Evolutionary conservation across 116 monocot genomes (phyloP).

Genomic region (Iris pallida): DNA sequence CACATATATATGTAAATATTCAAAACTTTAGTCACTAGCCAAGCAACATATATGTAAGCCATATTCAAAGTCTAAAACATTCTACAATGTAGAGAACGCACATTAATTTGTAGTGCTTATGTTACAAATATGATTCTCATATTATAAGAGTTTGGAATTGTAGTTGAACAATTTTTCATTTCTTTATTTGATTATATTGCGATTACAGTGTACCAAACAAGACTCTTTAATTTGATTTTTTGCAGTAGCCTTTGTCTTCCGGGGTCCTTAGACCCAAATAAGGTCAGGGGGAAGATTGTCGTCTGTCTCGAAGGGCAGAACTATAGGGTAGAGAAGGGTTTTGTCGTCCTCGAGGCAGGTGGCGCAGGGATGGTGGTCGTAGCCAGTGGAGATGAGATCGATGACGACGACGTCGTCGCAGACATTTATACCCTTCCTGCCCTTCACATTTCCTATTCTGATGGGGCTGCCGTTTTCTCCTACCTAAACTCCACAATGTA

Average conservation of each 20-base stretch:
- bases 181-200: no score
- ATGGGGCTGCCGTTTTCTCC: constrained; percentile 16
- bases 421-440: constrained; percentile 46
- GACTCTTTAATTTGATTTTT: no score
- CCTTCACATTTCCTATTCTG: constrained; percentile 29
- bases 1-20: no score
- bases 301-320: constrained; percentile 29
- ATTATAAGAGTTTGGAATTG: no score
- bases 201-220: no score
- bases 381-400: constrained; percentile 6
- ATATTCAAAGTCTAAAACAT: no score
- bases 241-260: constrained; percentile 6
- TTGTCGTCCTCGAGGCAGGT: constrained; percentile 44
- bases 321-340: constrained; percentile 33
- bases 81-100: no score
- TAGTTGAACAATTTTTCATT: no score
- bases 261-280: constrained; percentile 34
- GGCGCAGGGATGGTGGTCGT: constrained; percentile 51
- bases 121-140: no score
- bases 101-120: no score
- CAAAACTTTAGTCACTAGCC: no score
- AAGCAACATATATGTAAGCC: no score
- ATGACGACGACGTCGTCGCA: constrained; percentile 22
- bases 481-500: constrained; percentile 47
- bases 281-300: constrained; percentile 60